Conservation (phyloP, 441 rosid genomes). For the Euphorbia celastroides region DNA sequence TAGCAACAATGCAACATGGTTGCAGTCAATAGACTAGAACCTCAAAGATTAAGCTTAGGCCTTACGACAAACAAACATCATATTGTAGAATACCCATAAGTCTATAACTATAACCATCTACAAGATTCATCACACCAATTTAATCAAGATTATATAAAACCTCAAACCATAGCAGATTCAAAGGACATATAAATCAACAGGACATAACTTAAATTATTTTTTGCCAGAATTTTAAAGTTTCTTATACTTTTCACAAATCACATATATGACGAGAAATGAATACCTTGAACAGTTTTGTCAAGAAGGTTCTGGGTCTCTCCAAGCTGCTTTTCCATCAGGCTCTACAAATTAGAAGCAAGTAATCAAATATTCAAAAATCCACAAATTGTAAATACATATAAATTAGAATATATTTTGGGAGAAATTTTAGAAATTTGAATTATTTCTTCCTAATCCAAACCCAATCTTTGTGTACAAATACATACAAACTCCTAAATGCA, state of each 20-base stretch:
- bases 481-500: too few species aligned
- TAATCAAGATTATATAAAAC: background rate
- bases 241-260: background rate
- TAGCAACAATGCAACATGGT: background rate
- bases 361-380: conserved; percentile 5
- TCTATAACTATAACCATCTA: background rate
- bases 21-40: too few species aligned
- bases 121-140: conserved; percentile 2
- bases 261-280: conserved; percentile 10
- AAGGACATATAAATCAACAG: background rate
- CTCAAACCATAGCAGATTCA: background rate
- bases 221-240: background rate
- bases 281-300: conserved; percentile 87
- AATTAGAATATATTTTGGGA: too few species aligned
- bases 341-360: conserved; percentile 38
- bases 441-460: too few species aligned
- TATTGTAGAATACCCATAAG: background rate
- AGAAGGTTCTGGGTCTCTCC: conserved; percentile 69
- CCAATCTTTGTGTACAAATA: too few species aligned
- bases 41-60: background rate
- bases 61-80: background rate
- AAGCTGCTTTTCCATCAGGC: conserved; percentile 44
- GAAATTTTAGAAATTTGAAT: too few species aligned
- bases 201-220: background rate
- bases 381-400: conserved; percentile 3